Evolutionary conservation across 2,329 filamentous ascomycete species (phyloP), one percentile per base, ranked within the genome.

Genomic region (Colletotrichum simmondsii): DNA sequence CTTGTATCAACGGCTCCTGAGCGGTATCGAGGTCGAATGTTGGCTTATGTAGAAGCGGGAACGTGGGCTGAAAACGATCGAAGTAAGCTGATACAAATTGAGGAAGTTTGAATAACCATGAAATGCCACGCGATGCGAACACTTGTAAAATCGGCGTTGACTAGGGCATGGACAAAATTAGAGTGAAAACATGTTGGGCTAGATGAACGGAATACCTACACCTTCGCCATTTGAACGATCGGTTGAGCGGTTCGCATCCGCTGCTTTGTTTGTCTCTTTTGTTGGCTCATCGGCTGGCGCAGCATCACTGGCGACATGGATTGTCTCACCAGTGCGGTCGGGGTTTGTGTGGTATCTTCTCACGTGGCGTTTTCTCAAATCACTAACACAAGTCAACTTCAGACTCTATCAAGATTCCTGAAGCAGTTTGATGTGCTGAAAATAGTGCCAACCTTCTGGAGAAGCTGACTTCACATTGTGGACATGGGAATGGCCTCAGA

Each of bases 101-200:
- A 30, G 60, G 60, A 49, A 63, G 60, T 28, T 63, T 63, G 60
- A 63, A 63, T 19, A 63, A 28, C 60, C 60, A 63, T 28, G 60
- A 63, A 16, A 63, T 63, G 42, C 60, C 60, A 16, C 49, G 60
- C 3, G 46, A 19, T 14, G 35, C 46, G 11, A 24, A 19, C 8
- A 52, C 2, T 22, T 63, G 60, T 3, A 42, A 52, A 22, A 63
- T 63, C 12, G 60, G 22, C 14, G 26, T 49, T 12, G 60, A 53
- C 60, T 63, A 6, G 4, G 26, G 3, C 28, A 26, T 49, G 5
- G 19, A 28, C 37, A 42, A 42, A 6, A 16, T 42, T 42, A 35
- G 32, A 35, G 12, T 35, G 4, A 12, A 4, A 35, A 12, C 12
- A 10, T 4, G 32, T 35, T 12, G 32, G 32, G 32, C 3, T 12